Base-by-base conservation (phyloP, 129 eudicot species). In the Lonicera japonica region DNA sequence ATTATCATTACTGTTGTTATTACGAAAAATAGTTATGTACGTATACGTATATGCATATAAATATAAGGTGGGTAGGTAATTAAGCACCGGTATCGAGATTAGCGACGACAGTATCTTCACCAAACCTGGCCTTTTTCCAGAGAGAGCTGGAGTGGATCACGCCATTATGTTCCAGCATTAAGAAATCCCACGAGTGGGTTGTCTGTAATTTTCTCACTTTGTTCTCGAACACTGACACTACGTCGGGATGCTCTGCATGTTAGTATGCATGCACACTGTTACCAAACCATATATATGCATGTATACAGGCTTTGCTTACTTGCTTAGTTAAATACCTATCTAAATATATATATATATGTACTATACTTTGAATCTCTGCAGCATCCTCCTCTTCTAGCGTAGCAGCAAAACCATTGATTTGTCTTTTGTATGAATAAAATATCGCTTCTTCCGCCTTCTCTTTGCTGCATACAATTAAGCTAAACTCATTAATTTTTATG, bases 401-500 rank as follows among this genome's bases (percentile, higher is more conserved):
- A n/a, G 77, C 77, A 19, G 77, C 77, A 57, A 73, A 73, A 14
- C 71, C 77, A 23, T 73, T 57, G 38, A 65, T 55, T 29, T 61
- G 65, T 34, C 22, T 61, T 20, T 61, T 21, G 24, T 61, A 61
- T 45, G 36, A 29, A 29, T 29, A 29, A 29, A 29, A 29, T 2
- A 29, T 29, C 36, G 36, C 2, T 29, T 29, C 36, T 29, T 6
- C 6, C 6, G 36, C 36, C 36, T 29, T 29, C 36, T 29, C 36
- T 29, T 29, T 29, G 36, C 36, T 29, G 36, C 36, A 29, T 6
- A 6, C 36, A 29, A 29, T 29, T 29, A 29, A 29, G 4, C 6
- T 29, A 1, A 29, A 1, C 36, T 6, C 36, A 29, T 29, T 29
- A 29, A 29, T 6, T 29, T 1, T 29, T 29, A 29, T 29, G 36